These are phyloP conservation scores for Peniophora sp. DNA, from an alignment of 1,284 basidiomycete species.

Conservation along the genomic window DNA sequence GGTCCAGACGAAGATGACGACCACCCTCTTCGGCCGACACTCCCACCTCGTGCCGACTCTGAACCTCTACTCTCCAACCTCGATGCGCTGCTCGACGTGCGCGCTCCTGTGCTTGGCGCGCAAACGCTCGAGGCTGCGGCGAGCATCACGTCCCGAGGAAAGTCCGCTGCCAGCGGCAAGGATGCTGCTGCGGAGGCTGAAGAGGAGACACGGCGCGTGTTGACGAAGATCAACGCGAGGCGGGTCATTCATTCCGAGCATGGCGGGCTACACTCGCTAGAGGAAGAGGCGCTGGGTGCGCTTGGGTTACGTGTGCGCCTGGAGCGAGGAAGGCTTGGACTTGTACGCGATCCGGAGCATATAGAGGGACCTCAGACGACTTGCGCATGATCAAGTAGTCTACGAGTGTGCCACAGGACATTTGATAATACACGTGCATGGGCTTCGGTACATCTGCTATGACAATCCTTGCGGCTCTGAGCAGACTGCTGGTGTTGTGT, in stretches of 20 bases:
- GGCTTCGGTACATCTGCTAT: no score
- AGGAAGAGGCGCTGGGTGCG: conserved; percentile 23
- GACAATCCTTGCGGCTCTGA: no score
- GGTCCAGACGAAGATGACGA: not conserved
- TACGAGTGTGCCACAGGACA: no score
- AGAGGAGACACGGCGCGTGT: conserved; percentile 24
- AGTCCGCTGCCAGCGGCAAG: conserved; percentile 3
- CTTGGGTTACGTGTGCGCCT: conserved; percentile 23
- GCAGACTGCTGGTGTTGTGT: no score
- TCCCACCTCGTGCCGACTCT: no score
- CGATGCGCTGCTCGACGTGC: conserved; percentile 1
- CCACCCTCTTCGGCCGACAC: not conserved
- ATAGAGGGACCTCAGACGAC: no score
- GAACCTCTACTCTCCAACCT: not conserved
- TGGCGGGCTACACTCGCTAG: conserved; percentile 26
- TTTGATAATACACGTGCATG: no score
- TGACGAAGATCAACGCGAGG: conserved; percentile 30
- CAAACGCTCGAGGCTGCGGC: not conserved
- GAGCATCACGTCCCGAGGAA: no score
- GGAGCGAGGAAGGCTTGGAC: conserved; percentile 22
- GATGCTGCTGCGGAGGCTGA: conserved; percentile 11
- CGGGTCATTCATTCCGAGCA: conserved; percentile 30
- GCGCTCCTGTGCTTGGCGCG: conserved; percentile 3
- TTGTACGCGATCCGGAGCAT: conserved; percentile 10
- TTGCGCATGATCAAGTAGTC: no score